Conservation (phyloP, 2,329 filamentous ascomycete species). For the Didymella sp. region DNA sequence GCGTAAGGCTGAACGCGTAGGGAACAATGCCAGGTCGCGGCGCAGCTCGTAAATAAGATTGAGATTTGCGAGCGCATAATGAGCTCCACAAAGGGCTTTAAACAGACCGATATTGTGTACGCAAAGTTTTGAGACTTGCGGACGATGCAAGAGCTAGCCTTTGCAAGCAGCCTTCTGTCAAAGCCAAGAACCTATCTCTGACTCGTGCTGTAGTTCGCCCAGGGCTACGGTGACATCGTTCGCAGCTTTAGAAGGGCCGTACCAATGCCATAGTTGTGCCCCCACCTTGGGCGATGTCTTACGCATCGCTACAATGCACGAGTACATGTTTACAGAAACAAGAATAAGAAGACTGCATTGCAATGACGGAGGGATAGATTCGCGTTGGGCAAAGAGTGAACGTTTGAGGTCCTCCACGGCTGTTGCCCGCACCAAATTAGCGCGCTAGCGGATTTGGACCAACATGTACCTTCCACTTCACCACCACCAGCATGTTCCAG, state of each 20-base stretch:
- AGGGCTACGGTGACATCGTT: neutral
- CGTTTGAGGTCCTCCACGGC: neutral
- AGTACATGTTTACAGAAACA: neutral
- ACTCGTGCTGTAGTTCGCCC: neutral
- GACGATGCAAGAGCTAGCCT: neutral
- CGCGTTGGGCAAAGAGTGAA: neutral
- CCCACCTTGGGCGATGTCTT: neutral
- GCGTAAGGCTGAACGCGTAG: constrained; percentile 15
- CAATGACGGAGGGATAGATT: neutral
- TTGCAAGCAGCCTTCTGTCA: neutral
- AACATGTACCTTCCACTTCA: constrained; percentile 1
- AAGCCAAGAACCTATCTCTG: constrained; percentile 5
- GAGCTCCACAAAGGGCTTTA: neutral
- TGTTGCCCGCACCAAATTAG: constrained; percentile 1
- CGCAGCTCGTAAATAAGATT: constrained; percentile 5
- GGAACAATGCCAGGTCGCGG: constrained; percentile 5
- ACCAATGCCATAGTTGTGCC: neutral
- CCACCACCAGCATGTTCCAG: neutral
- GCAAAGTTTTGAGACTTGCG: neutral
- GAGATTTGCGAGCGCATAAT: neutral
- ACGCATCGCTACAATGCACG: neutral
- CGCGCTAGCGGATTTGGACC: constrained; percentile 1
- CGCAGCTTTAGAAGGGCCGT: neutral
- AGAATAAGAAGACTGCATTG: neutral
- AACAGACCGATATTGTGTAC: neutral